Evolutionary conservation across 2,329 filamentous ascomycete species (phyloP).

Genomic region (Aspergillus ruber): DNA sequence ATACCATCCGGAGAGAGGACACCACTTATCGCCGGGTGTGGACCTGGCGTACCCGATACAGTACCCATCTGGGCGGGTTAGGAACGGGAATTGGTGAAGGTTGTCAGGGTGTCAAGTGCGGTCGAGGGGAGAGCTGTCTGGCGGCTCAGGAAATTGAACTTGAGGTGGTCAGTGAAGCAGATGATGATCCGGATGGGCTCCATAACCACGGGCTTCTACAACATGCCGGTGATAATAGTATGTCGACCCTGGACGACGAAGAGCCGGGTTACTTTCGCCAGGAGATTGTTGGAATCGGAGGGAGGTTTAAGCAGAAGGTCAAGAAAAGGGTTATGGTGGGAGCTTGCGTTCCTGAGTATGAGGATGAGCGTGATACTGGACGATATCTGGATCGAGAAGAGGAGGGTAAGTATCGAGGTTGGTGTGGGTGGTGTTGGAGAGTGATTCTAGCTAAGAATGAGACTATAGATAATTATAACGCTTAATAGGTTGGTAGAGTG

Average conservation of each 20-base stretch:
- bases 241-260: conserved; percentile 22
- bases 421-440: conserved; percentile 87
- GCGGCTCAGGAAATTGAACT: conserved; percentile 70
- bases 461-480: background rate
- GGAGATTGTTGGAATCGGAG: conserved; percentile 87
- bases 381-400: conserved; percentile 66
- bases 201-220: conserved; percentile 12
- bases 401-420: conserved; percentile 63
- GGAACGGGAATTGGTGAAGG: conserved; percentile 85
- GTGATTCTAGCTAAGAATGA: conserved; percentile 59
- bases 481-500: background rate
- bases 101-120: conserved; percentile 81
- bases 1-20: conserved; percentile 55
- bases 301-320: conserved; percentile 79
- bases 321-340: conserved; percentile 76
- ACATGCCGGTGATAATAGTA: background rate
- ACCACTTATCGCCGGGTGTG: conserved; percentile 63
- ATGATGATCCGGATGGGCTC: conserved; percentile 43
- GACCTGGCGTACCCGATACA: conserved; percentile 84
- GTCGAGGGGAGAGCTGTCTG: conserved; percentile 69
- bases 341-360: conserved; percentile 77
- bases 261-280: conserved; percentile 71
- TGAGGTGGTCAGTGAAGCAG: conserved; percentile 79
- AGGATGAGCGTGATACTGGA: conserved; percentile 64
- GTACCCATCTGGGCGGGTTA: conserved; percentile 67